phyloP scores from a whole-genome alignment of 1,284 basidiomycete species.

The Naganishia sp. region DNA sequence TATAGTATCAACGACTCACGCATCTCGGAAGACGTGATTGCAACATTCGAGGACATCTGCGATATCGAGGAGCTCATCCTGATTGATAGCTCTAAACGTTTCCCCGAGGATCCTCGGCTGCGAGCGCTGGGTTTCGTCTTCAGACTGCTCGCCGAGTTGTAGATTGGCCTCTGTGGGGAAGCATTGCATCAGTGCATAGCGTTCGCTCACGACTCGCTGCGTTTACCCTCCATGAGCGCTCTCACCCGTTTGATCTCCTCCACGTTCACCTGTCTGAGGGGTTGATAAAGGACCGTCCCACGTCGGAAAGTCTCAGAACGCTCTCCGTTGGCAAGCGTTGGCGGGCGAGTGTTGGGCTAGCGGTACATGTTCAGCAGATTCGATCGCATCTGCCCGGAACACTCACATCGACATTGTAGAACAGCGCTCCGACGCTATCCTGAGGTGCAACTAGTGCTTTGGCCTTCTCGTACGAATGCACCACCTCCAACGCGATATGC shows the following conservation, averaged over 20 bases:
- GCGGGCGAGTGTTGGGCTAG: conserved; percentile 55
- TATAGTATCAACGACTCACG: conserved; percentile 59
- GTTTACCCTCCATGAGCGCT: conserved; percentile 66
- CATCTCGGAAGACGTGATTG: conserved; percentile 81
- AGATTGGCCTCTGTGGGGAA: conserved; percentile 22
- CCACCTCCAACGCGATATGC: conserved; percentile 71
- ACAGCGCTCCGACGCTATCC: conserved; percentile 81
- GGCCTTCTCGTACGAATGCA: conserved; percentile 78
- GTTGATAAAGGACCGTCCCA: conserved; percentile 72
- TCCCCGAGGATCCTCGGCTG: conserved; percentile 45
- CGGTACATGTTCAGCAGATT: neutral
- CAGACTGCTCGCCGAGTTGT: conserved; percentile 19
- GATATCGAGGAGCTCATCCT: conserved; percentile 55
- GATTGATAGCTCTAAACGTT: conserved; percentile 43
- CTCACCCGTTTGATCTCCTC: conserved; percentile 74
- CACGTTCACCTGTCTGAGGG: conserved; percentile 74
- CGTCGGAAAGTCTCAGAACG: conserved; percentile 69
- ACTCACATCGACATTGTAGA: conserved; percentile 84
- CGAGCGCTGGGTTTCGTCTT: conserved; percentile 14
- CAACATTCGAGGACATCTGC: conserved; percentile 84
- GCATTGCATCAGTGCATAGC: conserved; percentile 29
- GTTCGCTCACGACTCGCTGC: conserved; percentile 34
- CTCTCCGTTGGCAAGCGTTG: conserved; percentile 53
- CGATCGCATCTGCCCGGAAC: neutral
- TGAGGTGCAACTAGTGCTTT: conserved; percentile 85